Conservation (phyloP, 2,329 filamentous ascomycete species). For the Neopestalotiopsis sp. region DNA sequence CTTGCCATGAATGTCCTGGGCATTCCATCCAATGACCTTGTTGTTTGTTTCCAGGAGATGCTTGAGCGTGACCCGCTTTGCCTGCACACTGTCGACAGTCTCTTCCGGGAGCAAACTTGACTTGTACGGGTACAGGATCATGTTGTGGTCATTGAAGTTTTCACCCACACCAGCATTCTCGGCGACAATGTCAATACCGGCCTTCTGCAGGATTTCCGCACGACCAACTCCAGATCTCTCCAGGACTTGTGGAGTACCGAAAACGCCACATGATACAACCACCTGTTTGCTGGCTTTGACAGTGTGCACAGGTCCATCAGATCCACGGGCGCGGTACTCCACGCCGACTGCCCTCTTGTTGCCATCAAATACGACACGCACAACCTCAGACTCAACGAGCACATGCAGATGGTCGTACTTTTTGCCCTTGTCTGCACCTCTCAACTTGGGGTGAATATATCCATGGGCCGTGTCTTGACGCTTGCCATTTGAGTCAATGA, state of each 20-base stretch:
- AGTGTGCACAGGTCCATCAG: constrained; percentile 29
- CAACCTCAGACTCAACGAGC: constrained; percentile 34
- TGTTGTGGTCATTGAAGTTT: constrained; percentile 56
- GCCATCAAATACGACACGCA: constrained; percentile 59
- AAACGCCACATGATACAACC: constrained; percentile 51
- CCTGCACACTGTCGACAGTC: constrained; percentile 41
- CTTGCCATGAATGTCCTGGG: constrained; percentile 54
- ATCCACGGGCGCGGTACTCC: constrained; percentile 48
- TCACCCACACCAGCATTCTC: constrained; percentile 58
- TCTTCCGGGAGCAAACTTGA: constrained; percentile 51
- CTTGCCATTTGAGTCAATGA: not conserved
- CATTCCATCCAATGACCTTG: constrained; percentile 56
- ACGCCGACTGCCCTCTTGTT: constrained; percentile 52
- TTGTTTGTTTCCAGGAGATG: constrained; percentile 29
- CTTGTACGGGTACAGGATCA: constrained; percentile 54
- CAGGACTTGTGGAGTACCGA: constrained; percentile 59
- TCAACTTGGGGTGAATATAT: constrained; percentile 52
- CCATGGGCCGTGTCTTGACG: constrained; percentile 21
- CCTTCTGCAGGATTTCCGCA: constrained; percentile 44
- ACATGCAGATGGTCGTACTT: constrained; percentile 37
- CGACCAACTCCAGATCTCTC: constrained; percentile 68
- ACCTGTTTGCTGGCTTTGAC: constrained; percentile 63
- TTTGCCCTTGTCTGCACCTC: too few relatives aligned
- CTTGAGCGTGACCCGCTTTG: constrained; percentile 29
- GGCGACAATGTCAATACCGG: constrained; percentile 52